These are phyloP conservation scores for Iberis amara DNA, from an alignment of 441 rosid species.

Conservation along the genomic window DNA sequence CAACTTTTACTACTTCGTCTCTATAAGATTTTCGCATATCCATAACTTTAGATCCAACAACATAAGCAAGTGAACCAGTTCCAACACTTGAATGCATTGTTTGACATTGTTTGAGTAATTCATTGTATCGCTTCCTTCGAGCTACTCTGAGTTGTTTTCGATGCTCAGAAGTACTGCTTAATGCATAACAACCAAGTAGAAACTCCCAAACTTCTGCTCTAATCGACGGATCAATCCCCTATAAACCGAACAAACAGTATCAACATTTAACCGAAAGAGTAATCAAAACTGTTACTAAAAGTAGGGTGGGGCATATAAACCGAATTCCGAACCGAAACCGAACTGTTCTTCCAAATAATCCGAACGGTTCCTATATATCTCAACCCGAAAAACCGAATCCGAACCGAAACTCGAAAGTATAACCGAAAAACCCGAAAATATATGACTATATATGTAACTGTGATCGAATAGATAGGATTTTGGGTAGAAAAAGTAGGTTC, in stretches of 20 bases:
- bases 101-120: constrained; percentile 73
- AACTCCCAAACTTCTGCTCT: constrained; percentile 98
- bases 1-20: constrained; percentile 46
- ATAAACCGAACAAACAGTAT: constrained; percentile 29
- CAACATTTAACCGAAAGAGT: constrained; percentile 5
- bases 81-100: constrained; percentile 90
- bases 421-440: no score
- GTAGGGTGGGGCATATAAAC: no score
- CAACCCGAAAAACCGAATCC: no score
- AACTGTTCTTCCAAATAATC: no score
- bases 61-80: constrained; percentile 87
- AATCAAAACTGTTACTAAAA: not conserved
- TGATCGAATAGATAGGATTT: no score
- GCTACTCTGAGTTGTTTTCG: constrained; percentile 69
- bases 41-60: constrained; percentile 93
- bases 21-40: constrained; percentile 83
- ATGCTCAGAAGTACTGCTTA: constrained; percentile 74
- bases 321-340: no score
- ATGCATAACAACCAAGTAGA: constrained; percentile 86
- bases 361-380: no score
- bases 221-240: constrained; percentile 94
- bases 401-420: no score
- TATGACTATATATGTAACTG: no score
- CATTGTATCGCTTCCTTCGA: constrained; percentile 70
- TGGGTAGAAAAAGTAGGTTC: no score